Conservation (phyloP, 768 basidiomycete species). For the Boletellus emodensis region DNA sequence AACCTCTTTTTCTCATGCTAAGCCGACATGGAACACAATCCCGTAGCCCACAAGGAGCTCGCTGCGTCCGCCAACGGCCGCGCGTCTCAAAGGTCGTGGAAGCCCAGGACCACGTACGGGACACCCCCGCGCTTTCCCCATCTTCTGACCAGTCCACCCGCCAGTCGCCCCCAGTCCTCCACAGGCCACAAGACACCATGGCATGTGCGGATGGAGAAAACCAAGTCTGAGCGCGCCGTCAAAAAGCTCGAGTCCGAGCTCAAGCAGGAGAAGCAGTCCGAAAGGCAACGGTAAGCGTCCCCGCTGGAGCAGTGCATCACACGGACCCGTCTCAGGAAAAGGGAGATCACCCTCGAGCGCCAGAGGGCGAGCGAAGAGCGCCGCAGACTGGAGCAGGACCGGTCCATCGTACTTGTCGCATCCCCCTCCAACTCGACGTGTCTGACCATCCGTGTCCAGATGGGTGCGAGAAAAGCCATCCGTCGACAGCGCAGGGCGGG, state of each 20-base stretch:
- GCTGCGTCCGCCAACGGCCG: slow-evolving; percentile 62
- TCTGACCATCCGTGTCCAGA: slow-evolving; percentile 38
- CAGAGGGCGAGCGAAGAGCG: slow-evolving; percentile 73
- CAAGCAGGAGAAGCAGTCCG: slow-evolving; percentile 71
- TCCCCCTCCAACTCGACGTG: background rate
- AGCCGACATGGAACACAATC: background rate
- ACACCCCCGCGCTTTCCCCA: background rate
- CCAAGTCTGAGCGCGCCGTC: slow-evolving; percentile 60
- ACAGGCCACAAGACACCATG: slow-evolving; percentile 66
- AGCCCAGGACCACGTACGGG: slow-evolving; percentile 45
- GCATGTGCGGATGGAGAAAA: slow-evolving; percentile 66
- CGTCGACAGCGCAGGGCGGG: slow-evolving; percentile 70
- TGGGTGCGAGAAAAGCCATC: slow-evolving; percentile 77
- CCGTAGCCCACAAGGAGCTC: slow-evolving; percentile 31
- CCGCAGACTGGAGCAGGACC: slow-evolving; percentile 45
- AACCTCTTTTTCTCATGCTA: slow-evolving; percentile 19
- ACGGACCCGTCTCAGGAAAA: slow-evolving; percentile 42
- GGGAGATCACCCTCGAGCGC: slow-evolving; percentile 65
- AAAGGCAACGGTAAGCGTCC: slow-evolving; percentile 50
- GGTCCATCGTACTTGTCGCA: slow-evolving; percentile 19
- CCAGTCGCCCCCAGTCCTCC: slow-evolving; percentile 66
- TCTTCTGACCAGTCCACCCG: slow-evolving; percentile 2
- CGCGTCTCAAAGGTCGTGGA: slow-evolving; percentile 70
- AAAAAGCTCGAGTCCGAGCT: slow-evolving; percentile 73
- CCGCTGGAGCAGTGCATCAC: background rate